A percentile compares a stretch with the other conserved stretches of the same genome.
phyloP scores from a whole-genome alignment of 2,329 filamentous ascomycete species.

The Claviceps spartinae region DNA sequence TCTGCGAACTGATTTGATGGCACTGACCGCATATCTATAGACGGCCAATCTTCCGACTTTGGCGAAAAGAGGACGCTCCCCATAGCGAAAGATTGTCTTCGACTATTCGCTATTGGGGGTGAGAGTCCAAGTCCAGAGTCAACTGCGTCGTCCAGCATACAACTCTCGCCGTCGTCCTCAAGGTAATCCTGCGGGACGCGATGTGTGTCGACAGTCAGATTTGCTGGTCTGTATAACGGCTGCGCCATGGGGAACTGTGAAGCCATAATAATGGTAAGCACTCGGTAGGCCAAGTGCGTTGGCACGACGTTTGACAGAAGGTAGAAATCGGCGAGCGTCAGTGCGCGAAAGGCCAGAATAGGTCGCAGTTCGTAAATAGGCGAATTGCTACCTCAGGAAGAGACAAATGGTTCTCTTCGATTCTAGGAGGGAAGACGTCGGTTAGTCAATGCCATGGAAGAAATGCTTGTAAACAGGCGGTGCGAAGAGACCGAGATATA shows the following conservation, averaged over 20 bases:
- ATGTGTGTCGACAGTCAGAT: slow-evolving; percentile 39
- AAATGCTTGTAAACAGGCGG: neutral
- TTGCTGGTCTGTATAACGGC: slow-evolving; percentile 35
- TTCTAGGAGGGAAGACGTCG: neutral
- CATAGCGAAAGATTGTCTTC: slow-evolving; percentile 49
- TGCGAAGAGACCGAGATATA: neutral
- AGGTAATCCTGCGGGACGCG: slow-evolving; percentile 39
- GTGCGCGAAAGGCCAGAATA: neutral
- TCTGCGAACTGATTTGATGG: slow-evolving; percentile 50
- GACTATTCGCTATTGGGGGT: slow-evolving; percentile 47
- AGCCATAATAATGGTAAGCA: slow-evolving; percentile 28
- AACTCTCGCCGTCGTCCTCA: slow-evolving; percentile 46
- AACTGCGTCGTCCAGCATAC: slow-evolving; percentile 43
- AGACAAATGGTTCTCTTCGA: neutral
- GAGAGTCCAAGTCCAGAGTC: slow-evolving; percentile 52
- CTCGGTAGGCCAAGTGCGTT: neutral
- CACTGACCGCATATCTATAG: slow-evolving; percentile 50
- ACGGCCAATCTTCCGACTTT: slow-evolving; percentile 50
- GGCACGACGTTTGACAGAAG: neutral
- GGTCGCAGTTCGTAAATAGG: neutral
- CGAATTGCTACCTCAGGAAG: neutral
- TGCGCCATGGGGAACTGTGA: slow-evolving; percentile 34
- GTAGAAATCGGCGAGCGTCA: neutral
- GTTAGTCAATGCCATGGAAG: neutral
- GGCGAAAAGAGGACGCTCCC: slow-evolving; percentile 46